Base-by-base conservation (phyloP, 1,139 yeast species). In the Taphrina populina region DNA sequence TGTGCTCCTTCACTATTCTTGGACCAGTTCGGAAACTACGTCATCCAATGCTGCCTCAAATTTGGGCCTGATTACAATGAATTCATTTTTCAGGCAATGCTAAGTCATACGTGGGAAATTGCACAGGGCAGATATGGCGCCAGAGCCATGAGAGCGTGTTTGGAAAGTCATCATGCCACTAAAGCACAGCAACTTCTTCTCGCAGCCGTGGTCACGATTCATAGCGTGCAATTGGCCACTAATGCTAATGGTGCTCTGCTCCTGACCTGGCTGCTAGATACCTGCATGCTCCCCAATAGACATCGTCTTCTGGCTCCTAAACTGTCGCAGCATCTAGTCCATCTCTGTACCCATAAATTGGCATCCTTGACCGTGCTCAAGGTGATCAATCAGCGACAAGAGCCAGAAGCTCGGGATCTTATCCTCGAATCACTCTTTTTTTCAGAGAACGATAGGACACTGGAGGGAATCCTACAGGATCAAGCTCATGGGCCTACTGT, bases 21-120 rank as follows among this genome's bases (percentile, higher is more conserved):
- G 66, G 99, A 92, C 67, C 97, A 92, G 69, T 92, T 86, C 74
- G 99, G 97, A 60, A 92, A 92, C 69, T 92, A 92, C 68, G 97
- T 90, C 17, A 80, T 92, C 59, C 98, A 92, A 71, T 88, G 96
- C 56, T 94, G 96, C 65, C 77, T 88, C 62, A 86, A 86, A 66
- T 92, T 88, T 71, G 95, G 92, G 0, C 72, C 84, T 3, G 95
- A 95, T 1, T 88, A 83, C 78, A 87, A 86, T 67, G 90, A 86
- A 66, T 92, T 90, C 67, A 85, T 92, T 41, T 85, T 88, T 68
- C 96, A 92, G 69, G 80, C 88, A 13, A 82, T 90, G 67, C 71
- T 88, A 60, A 80, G 86, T 49, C 81, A 84, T 63, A 88, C 92
- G 65, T 75, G 88, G 76, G 83, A 82, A 57, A 84, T 92, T 62